Conservation (phyloP, 495 filamentous ascomycete species). For the Trichoderma reesei region DNA sequence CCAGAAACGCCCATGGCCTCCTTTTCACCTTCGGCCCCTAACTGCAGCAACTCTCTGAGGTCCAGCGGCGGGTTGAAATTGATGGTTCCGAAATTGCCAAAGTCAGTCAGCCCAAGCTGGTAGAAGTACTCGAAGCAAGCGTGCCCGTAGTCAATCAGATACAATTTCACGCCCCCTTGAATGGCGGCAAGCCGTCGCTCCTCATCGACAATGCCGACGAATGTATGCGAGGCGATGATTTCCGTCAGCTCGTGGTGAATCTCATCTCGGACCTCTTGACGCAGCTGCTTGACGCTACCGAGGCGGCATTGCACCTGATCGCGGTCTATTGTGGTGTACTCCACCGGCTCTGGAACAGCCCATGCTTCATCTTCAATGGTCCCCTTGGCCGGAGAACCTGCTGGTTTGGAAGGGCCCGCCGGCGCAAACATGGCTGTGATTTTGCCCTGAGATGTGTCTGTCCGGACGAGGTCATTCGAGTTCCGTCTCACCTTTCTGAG, state of each 20-base stretch:
- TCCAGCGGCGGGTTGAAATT: slow-evolving; percentile 66
- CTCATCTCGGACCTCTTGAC: slow-evolving; percentile 64
- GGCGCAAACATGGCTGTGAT: slow-evolving; percentile 88
- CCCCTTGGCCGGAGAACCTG: slow-evolving; percentile 10
- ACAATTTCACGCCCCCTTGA: slow-evolving; percentile 87
- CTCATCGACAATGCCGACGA: slow-evolving; percentile 88
- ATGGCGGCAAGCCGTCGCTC: slow-evolving; percentile 79
- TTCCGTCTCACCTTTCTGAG: slow-evolving; percentile 48
- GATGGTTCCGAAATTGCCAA: slow-evolving; percentile 87
- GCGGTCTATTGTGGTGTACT: slow-evolving; percentile 63
- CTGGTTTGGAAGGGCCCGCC: slow-evolving; percentile 18
- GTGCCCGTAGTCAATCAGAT: slow-evolving; percentile 88
- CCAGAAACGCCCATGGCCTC: slow-evolving; percentile 25
- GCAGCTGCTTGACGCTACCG: slow-evolving; percentile 75
- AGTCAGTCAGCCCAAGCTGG: slow-evolving; percentile 91
- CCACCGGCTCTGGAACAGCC: slow-evolving; percentile 20
- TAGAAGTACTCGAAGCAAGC: slow-evolving; percentile 90
- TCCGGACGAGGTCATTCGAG: slow-evolving; percentile 84
- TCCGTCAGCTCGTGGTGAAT: slow-evolving; percentile 90
- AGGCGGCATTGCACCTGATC: slow-evolving; percentile 56
- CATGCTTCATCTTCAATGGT: slow-evolving; percentile 19
- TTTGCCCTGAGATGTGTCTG: slow-evolving; percentile 82
- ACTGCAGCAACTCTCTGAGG: slow-evolving; percentile 56
- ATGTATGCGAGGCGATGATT: slow-evolving; percentile 80
- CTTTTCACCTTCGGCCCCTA: slow-evolving; percentile 65